phyloP scores from a whole-genome alignment of 495 filamentous ascomycete genomes.

The Penicillium cosmopolitanum region DNA sequence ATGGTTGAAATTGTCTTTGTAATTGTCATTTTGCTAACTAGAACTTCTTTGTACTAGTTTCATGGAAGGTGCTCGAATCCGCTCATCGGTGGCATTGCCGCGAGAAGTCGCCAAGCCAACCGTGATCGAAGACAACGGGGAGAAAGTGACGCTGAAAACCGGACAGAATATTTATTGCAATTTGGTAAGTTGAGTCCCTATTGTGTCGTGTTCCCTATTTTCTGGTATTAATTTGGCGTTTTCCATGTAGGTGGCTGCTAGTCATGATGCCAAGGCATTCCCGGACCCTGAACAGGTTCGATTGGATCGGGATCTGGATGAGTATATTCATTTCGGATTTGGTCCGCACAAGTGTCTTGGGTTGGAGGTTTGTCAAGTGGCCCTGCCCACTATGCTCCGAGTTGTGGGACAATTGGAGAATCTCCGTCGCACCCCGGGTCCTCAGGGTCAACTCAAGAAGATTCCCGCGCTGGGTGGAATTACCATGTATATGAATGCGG shows the following conservation, averaged over 20 bases:
- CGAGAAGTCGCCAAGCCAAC: constrained; percentile 47
- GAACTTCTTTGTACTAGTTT: constrained; percentile 37
- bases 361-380: constrained; percentile 56
- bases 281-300: constrained; percentile 67
- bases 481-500: constrained; percentile 69
- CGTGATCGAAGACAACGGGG: constrained; percentile 45
- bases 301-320: constrained; percentile 62
- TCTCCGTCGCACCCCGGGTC: constrained; percentile 64
- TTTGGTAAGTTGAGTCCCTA: constrained; percentile 38
- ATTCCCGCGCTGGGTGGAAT: constrained; percentile 57
- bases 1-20: neutral
- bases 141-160: constrained; percentile 45
- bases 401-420: constrained; percentile 55
- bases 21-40: constrained; percentile 23
- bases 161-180: constrained; percentile 55
- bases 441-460: constrained; percentile 71
- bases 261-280: constrained; percentile 61
- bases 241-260: constrained; percentile 45
- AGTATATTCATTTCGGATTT: constrained; percentile 66
- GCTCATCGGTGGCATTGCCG: constrained; percentile 57
- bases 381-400: constrained; percentile 65
- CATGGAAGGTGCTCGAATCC: constrained; percentile 64
- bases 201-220: no score
- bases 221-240: neutral
- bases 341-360: constrained; percentile 65